Percentiles rank a stretch among this genome's conserved stretches.
These are phyloP conservation scores for Psilocybe cyanescens DNA, from an alignment of 768 basidiomycete genomes.

Conservation along the genomic window DNA sequence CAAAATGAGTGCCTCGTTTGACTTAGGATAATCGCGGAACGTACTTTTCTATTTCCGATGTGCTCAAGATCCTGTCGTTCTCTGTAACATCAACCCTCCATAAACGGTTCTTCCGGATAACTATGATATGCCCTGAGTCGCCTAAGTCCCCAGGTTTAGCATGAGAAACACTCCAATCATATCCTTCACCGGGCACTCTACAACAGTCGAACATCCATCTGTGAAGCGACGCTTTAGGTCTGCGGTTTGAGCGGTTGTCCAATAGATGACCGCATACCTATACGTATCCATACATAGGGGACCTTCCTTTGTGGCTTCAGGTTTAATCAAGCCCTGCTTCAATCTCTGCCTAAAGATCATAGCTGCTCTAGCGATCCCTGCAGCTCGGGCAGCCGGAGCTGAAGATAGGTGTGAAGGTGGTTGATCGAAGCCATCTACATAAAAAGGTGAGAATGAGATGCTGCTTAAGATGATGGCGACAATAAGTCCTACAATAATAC, in stretches of 20 bases:
- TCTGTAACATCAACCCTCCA: constrained; percentile 77
- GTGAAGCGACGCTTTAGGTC: neutral
- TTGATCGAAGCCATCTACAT: constrained; percentile 74
- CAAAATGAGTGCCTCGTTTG: neutral
- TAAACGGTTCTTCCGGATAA: constrained; percentile 81
- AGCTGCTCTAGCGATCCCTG: constrained; percentile 67
- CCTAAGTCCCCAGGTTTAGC: constrained; percentile 59
- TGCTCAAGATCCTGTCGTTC: constrained; percentile 62
- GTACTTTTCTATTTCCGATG: constrained; percentile 67
- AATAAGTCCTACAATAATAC: constrained; percentile 75
- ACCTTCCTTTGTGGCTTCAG: constrained; percentile 70
- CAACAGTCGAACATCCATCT: constrained; percentile 96
- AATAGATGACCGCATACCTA: constrained; percentile 47
- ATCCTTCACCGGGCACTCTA: constrained; percentile 76
- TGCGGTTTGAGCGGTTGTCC: neutral
- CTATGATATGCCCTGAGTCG: constrained; percentile 78
- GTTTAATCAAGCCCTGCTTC: constrained; percentile 65
- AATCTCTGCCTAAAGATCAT: constrained; percentile 76
- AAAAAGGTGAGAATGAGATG: constrained; percentile 13
- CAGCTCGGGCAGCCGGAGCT: constrained; percentile 67
- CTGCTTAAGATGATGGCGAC: neutral
- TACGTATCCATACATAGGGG: constrained; percentile 89
- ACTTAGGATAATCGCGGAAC: constrained; percentile 15
- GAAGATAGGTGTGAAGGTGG: constrained; percentile 65
- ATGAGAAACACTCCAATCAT: constrained; percentile 79